phyloP scores from a whole-genome alignment of 2,329 filamentous ascomycete species.

The Trichoderma citrinoviride region DNA sequence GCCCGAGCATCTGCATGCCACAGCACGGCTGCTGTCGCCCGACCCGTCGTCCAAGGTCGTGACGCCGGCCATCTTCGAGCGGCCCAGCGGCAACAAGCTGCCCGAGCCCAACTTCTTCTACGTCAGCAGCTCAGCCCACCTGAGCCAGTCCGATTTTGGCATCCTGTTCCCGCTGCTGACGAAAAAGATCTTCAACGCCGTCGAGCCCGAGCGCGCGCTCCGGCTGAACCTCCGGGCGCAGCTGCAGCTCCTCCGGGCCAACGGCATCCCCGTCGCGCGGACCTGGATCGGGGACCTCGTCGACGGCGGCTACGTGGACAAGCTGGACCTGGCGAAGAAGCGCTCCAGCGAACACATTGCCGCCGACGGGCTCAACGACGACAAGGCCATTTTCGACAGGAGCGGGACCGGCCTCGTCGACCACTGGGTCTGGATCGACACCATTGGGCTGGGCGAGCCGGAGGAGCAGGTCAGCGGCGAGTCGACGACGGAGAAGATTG shows the following conservation, averaged over 20 bases:
- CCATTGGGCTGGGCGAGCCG: conserved; percentile 46
- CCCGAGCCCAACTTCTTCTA: conserved; percentile 70
- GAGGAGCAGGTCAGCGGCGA: conserved; percentile 33
- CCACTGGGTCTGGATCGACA: conserved; percentile 53
- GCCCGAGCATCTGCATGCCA: conserved; percentile 67
- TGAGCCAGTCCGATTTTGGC: conserved; percentile 81
- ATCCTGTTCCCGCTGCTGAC: conserved; percentile 73
- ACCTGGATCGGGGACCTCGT: conserved; percentile 51
- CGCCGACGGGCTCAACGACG: conserved; percentile 44
- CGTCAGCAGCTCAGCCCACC: conserved; percentile 69
- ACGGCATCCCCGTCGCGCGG: conserved; percentile 47
- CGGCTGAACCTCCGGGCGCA: conserved; percentile 58
- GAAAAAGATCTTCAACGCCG: conserved; percentile 55
- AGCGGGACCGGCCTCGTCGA: conserved; percentile 41
- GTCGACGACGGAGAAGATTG: conserved; percentile 34
- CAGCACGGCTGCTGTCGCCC: conserved; percentile 62
- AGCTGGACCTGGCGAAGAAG: conserved; percentile 32
- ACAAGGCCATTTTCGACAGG: conserved; percentile 51
- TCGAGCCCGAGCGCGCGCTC: conserved; percentile 57
- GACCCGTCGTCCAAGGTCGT: conserved; percentile 47
- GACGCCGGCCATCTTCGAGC: conserved; percentile 41
- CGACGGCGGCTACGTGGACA: conserved; percentile 44
- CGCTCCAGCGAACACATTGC: conserved; percentile 14
- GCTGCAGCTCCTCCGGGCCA: conserved; percentile 54
- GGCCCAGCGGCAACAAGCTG: conserved; percentile 43